Evolutionary conservation across 177 flowering plant species (phyloP).

Genomic region (Tripterygium wilfordii): DNA sequence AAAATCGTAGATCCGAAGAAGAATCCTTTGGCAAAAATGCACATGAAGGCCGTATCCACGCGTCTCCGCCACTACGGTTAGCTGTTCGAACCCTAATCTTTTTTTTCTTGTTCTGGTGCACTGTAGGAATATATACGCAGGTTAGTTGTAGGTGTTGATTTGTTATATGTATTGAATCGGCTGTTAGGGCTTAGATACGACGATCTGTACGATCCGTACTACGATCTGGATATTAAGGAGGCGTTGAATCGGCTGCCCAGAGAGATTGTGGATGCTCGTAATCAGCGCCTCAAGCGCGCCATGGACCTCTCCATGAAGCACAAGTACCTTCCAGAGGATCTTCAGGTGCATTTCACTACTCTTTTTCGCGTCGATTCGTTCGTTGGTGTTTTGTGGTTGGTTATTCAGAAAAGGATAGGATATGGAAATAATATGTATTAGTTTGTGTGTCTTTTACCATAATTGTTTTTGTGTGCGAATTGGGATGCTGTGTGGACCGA

Average conservation of each 20-base stretch:
- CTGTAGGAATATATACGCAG: too few species aligned
- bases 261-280: conserved; percentile 76
- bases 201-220: conserved; percentile 71
- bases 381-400: too few species aligned
- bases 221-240: conserved; percentile 76
- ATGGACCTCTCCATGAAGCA: conserved; percentile 95
- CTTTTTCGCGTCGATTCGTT: too few species aligned
- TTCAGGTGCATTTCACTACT: too few species aligned
- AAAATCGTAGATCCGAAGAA: conserved; percentile 41
- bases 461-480: too few species aligned
- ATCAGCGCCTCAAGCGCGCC: conserved; percentile 84
- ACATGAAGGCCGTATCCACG: conserved; percentile 47
- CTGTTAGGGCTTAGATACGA: conserved; percentile 67
- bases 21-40: conserved; percentile 57
- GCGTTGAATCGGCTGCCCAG: conserved; percentile 74
- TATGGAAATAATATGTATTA: too few species aligned
- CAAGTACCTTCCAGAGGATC: conserved; percentile 59
- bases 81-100: not conserved
- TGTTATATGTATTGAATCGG: not conserved
- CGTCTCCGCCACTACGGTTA: conserved; percentile 71
- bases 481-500: too few species aligned
- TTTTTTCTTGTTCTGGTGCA: not conserved
- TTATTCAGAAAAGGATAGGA: too few species aligned
- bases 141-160: too few species aligned
- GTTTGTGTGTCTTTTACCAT: too few species aligned